phyloP scores from a whole-genome alignment of 495 filamentous ascomycete genomes.

The Daldinia childiae region DNA sequence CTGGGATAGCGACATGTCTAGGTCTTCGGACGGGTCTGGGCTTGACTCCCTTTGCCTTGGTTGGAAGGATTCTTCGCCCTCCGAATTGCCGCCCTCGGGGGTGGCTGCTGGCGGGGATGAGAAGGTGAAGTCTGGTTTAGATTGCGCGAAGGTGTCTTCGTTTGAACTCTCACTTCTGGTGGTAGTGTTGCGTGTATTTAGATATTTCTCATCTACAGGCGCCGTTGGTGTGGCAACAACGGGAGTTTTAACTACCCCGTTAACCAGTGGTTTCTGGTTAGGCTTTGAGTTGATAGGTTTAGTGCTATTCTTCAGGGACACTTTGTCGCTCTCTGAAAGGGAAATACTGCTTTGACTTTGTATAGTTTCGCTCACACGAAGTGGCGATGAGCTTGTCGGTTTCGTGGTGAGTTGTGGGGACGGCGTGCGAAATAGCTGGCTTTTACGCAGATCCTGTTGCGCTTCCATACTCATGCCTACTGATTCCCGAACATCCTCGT shows the following conservation, averaged over 20 bases:
- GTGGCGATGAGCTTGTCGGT: constrained; percentile 21
- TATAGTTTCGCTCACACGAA: constrained; percentile 25
- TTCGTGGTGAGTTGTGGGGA: constrained; percentile 22
- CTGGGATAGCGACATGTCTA: background rate
- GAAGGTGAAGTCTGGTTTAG: constrained; percentile 43
- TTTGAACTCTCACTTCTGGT: background rate
- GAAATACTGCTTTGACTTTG: constrained; percentile 6
- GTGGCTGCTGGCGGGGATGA: constrained; percentile 34
- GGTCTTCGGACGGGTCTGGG: constrained; percentile 35
- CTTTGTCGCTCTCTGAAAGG: background rate
- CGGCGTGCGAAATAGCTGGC: constrained; percentile 10
- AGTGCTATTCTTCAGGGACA: background rate
- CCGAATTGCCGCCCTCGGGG: constrained; percentile 6
- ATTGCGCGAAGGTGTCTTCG: constrained; percentile 34
- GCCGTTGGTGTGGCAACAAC: background rate
- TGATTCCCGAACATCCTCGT: constrained; percentile 21
- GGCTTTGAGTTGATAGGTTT: background rate
- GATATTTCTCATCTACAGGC: background rate
- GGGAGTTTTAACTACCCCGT: background rate
- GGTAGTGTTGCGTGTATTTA: background rate
- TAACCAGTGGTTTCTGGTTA: background rate
- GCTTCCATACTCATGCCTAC: constrained; percentile 4
- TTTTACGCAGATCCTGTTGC: constrained; percentile 10
- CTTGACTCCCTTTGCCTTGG: background rate
- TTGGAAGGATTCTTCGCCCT: constrained; percentile 8